Evolutionary conservation across 2,329 filamentous ascomycete species (phyloP), one percentile per base, ranked within the genome.

Genomic region (Cyphellophora attinorum): DNA sequence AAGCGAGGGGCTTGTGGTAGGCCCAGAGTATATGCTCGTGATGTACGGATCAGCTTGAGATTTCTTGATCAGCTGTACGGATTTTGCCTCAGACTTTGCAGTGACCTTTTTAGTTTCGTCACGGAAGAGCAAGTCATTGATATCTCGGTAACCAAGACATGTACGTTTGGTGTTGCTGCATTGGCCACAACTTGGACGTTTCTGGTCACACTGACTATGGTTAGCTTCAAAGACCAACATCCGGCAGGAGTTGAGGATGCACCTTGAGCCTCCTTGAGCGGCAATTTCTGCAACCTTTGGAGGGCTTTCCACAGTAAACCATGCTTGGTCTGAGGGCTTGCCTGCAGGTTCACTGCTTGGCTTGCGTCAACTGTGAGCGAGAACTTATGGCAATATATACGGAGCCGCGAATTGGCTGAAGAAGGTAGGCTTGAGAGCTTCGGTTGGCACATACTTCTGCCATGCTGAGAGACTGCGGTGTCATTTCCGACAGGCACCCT

Each of bases 171-270:
- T 67, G 27, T 74, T 71, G 29, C 69, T 59, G 50, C 76, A 79
- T 61, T 79, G 75, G 15, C 72, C 72, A 49, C 76, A 80, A 48
- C 72, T 65, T 4, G 76, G 75, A 27, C 61, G 63, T 30, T 65
- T 62, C 51, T 74, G 75, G 53, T 79, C 75, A 56, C 76, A 80
- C 72, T n/a, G n/a, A n/a, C n/a, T n/a, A n/a, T n/a, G n/a, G n/a
- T n/a, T n/a, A n/a, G 75, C 8, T 29, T 21, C 13, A 13, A 32
- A 10, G 21, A 37, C 27, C 29, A 35, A 29, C 28, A 39, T 11
- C 18, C 12, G 12, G 19, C 29, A 25, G 6, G 19, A 12, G 15
- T 36, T 14, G 52, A 52, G 45, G n/a, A n/a, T n/a, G n/a, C n/a
- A n/a, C n/a, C n/a, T 51, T 62, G 25, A 64, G 62, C 46, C 64